These are phyloP conservation scores for Prunella vulgaris DNA, from an alignment of 257 asterid species.

Conservation along the genomic window DNA sequence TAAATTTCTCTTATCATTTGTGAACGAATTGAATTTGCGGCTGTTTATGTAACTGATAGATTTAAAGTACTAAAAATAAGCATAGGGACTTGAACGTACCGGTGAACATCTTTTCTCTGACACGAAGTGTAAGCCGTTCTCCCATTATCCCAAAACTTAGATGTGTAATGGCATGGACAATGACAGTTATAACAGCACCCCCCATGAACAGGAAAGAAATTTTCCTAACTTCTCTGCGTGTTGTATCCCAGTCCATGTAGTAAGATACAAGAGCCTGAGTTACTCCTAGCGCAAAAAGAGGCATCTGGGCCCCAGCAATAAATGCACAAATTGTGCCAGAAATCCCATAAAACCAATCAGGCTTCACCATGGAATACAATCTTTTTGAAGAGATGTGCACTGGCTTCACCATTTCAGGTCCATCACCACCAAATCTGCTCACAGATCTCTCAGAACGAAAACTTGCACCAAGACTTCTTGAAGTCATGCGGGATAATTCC, in stretches of 20 bases:
- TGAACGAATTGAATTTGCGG: not conserved
- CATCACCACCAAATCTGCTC: slow-evolving; percentile 64
- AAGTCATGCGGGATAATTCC: slow-evolving; percentile 69
- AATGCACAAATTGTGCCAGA: slow-evolving; percentile 75
- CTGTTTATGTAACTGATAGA: not conserved
- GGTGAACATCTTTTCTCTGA: slow-evolving; percentile 79
- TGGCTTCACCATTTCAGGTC: slow-evolving; percentile 34
- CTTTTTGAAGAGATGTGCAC: slow-evolving; percentile 51
- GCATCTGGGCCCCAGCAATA: slow-evolving; percentile 93
- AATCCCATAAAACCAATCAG: slow-evolving; percentile 84
- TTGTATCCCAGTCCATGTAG: slow-evolving; percentile 97
- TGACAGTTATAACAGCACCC: slow-evolving; percentile 72
- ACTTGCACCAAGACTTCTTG: slow-evolving; percentile 89
- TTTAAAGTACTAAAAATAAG: not conserved
- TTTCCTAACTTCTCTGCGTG: slow-evolving; percentile 75
- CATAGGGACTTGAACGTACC: slow-evolving; percentile 37
- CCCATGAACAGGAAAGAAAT: slow-evolving; percentile 78
- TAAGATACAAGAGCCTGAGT: slow-evolving; percentile 94
- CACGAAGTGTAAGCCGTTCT: slow-evolving; percentile 86
- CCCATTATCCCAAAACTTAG: slow-evolving; percentile 92
- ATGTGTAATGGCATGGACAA: slow-evolving; percentile 74
- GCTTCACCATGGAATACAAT: slow-evolving; percentile 73
- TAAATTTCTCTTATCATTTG: not conserved
- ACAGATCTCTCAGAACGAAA: slow-evolving; percentile 84
- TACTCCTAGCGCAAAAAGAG: slow-evolving; percentile 92